phyloP scores from a whole-genome alignment of 139 green algal species.

The Closterium sp. region DNA sequence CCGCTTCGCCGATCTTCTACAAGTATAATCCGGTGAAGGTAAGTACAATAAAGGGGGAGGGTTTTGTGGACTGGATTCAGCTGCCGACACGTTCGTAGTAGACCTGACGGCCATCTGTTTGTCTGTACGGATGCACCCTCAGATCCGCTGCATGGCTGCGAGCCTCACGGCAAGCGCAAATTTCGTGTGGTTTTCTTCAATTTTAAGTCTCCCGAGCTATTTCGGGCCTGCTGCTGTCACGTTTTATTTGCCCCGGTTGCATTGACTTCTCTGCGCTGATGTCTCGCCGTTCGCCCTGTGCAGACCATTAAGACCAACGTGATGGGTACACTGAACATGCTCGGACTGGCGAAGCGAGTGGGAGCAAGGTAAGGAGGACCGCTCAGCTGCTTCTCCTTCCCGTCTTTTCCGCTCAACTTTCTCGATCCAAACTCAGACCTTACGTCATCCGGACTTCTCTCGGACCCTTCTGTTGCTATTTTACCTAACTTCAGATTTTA shows the following conservation, averaged over 20 bases:
- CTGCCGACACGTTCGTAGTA: no score
- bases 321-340: slow-evolving; percentile 99
- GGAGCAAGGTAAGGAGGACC: slow-evolving; percentile 65
- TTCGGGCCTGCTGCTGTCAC: no score
- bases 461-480: background rate
- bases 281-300: background rate
- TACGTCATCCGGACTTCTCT: no score
- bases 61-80: no score
- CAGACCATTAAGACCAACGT: slow-evolving; percentile 95
- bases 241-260: no score
- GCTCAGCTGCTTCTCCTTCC: background rate
- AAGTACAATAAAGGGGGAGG: background rate
- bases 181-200: background rate
- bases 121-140: background rate
- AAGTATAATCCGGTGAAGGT: slow-evolving; percentile 99
- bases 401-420: no score
- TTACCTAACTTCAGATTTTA: no score
- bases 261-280: no score
- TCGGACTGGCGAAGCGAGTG: slow-evolving; percentile 94
- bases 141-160: background rate
- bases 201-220: background rate
- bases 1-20: slow-evolving; percentile 98
- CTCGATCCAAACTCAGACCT: no score
- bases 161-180: background rate
- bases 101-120: no score